Conservation (phyloP, 1,284 basidiomycete genomes). For the Cutaneotrichosporon sp. region DNA sequence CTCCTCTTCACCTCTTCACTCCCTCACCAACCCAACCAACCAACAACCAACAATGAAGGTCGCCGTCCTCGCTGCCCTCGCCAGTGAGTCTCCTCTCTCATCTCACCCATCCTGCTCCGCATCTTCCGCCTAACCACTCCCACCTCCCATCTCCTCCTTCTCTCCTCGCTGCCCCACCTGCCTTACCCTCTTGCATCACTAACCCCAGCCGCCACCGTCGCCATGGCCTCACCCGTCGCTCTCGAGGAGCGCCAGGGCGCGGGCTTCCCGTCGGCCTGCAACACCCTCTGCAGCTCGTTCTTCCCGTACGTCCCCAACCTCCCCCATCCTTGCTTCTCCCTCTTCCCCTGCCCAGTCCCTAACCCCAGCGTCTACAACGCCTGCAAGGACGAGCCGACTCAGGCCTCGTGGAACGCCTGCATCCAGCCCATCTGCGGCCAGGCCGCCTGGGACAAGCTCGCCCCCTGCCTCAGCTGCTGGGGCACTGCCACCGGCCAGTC, state of each 20-base stretch:
- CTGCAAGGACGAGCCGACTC: not conserved
- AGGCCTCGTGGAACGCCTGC: not conserved
- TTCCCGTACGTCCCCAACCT: conserved; percentile 4
- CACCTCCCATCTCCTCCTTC: not conserved
- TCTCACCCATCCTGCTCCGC: too few species aligned
- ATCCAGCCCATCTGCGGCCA: not conserved
- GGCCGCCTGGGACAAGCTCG: not conserved
- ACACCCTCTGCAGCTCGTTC: not conserved
- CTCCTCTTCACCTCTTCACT: not conserved
- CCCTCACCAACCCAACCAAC: not conserved
- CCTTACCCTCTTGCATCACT: not conserved
- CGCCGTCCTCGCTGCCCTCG: conserved; percentile 1
- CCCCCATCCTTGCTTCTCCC: too few species aligned
- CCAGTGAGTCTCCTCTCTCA: not conserved
- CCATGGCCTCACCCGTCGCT: not conserved
- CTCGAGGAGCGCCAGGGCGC: conserved; percentile 4
- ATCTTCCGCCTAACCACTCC: too few species aligned
- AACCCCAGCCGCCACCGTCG: not conserved
- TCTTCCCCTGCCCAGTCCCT: too few species aligned
- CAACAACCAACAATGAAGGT: conserved; percentile 5
- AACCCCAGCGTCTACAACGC: not conserved
- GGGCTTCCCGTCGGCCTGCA: conserved; percentile 8
- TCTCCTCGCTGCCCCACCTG: not conserved
- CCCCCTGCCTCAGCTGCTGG: conserved; percentile 6
- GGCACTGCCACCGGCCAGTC: not conserved